Base-by-base conservation (phyloP, 257 asterid genomes). In the Paulownia fortunei region DNA sequence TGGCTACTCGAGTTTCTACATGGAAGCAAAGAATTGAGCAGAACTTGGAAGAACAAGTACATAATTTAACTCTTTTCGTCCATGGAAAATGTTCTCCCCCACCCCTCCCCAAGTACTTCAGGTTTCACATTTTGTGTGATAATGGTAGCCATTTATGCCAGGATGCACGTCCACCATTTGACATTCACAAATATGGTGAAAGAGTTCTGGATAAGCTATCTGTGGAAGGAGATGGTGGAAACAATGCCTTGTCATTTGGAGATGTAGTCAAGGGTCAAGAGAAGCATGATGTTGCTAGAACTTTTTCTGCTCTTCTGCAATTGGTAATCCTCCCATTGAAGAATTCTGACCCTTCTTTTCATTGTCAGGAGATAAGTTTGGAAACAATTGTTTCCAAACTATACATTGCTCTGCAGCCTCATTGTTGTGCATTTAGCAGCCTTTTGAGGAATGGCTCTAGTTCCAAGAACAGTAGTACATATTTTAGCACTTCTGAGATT, bases 261-360 rank as follows among this genome's bases (percentile, higher is more conserved):
- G 92, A 92, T 66, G 90, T 93, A 11, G 98, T 92, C 64, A 85
- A 42, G 84, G 98, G 96, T 79, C 96, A 90, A 73, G 83, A 83
- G 70, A 96, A 96, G 87, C 98, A 96, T 59, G 97, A 96, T 62
- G 87, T 96, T 64, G 98, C 98, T 64, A 91, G 99, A 70, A 87
- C 97, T 42, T 96, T 96, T 86, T 93, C 99, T 52, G 97, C 99
- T 24, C 97, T 96, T 83, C 90, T 96, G 67, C 99, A 96, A 87
- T 58, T 96, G 93, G 99, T 96, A 92, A 75, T 59, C 61, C 58
- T 60, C 65, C 49, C 52, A 3, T 18, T 46, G 13, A 55, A 10
- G 16, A 34, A 18, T 64, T 27, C 44, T 27, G 1, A 2, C 42
- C 9, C 15, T 41, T 71, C 11, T 37, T 34, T 60, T 51, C 73